Conservation (phyloP, 2,329 filamentous ascomycete genomes). For the Kalaharituber pfeilii region DNA sequence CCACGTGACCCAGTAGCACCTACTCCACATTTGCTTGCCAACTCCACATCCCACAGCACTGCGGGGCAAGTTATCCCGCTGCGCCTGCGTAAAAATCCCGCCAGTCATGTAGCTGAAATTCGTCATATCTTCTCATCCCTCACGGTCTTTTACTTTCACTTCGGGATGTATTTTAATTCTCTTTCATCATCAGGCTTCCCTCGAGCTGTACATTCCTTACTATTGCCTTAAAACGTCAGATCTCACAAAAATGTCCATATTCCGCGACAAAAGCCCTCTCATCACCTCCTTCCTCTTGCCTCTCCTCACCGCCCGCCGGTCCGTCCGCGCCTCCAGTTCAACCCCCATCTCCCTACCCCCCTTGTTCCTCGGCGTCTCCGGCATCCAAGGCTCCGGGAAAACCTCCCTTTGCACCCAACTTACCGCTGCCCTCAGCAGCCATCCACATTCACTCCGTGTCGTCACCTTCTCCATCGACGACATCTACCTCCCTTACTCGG, state of each 20-base stretch:
- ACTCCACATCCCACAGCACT: too few relatives aligned
- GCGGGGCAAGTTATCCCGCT: too few relatives aligned
- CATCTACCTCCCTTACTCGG: conserved; percentile 60
- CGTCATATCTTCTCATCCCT: too few relatives aligned
- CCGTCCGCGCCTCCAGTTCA: conserved; percentile 20
- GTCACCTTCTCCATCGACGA: conserved; percentile 73
- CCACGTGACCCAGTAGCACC: too few relatives aligned
- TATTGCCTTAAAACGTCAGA: too few relatives aligned
- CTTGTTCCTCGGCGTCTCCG: conserved; percentile 76
- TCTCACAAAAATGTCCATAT: not conserved
- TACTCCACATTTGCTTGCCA: too few relatives aligned
- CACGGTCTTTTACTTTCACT: too few relatives aligned
- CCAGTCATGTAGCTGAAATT: too few relatives aligned
- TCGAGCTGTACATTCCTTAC: too few relatives aligned
- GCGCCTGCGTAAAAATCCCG: too few relatives aligned
- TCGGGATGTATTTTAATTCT: too few relatives aligned
- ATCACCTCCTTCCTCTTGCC: conserved; percentile 33
- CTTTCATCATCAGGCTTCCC: too few relatives aligned
- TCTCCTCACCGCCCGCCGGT: conserved; percentile 21
- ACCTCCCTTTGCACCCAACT: conserved; percentile 64
- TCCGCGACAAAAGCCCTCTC: not conserved
- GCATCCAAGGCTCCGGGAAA: conserved; percentile 83
- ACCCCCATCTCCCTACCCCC: conserved; percentile 35
- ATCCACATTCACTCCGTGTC: conserved; percentile 43
- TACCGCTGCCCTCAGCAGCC: conserved; percentile 40